phyloP scores from a whole-genome alignment of 495 filamentous ascomycete genomes.

The Letharia lupina region DNA sequence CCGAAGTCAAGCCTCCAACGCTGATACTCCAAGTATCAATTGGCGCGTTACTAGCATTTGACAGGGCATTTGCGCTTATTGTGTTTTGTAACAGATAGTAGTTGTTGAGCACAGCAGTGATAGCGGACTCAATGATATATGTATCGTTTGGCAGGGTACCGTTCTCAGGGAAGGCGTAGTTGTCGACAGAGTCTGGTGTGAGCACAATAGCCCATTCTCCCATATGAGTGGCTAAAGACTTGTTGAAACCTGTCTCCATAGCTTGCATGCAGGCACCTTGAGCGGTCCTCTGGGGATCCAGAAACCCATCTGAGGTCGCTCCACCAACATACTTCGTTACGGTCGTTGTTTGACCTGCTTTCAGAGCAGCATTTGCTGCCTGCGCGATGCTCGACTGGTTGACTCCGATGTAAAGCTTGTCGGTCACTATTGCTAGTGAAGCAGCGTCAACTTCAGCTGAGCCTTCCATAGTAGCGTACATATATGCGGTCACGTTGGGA shows the following conservation, averaged over 20 bases:
- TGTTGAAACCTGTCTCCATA: conserved; percentile 38
- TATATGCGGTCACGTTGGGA: conserved; percentile 48
- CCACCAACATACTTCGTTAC: conserved; percentile 53
- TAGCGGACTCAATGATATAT: conserved; percentile 52
- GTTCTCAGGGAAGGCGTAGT: conserved; percentile 48
- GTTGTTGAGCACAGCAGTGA: conserved; percentile 55
- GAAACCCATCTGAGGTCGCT: conserved; percentile 55
- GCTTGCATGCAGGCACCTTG: conserved; percentile 39
- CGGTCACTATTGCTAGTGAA: conserved; percentile 35
- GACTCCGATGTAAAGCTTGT: conserved; percentile 40
- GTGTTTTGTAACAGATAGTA: conserved; percentile 68
- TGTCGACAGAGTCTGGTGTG: conserved; percentile 52
- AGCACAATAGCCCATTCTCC: conserved; percentile 49
- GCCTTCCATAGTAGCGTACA: conserved; percentile 44
- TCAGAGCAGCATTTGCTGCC: conserved; percentile 41
- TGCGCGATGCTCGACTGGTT: conserved; percentile 56
- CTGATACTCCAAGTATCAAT: conserved; percentile 51
- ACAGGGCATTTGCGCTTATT: conserved; percentile 44
- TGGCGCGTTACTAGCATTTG: conserved; percentile 31
- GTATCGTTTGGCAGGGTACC: conserved; percentile 51
- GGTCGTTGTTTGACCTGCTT: conserved; percentile 40
- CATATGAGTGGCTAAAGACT: conserved; percentile 42
- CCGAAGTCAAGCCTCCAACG: conserved; percentile 53
- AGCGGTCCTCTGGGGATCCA: conserved; percentile 43
- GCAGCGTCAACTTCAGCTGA: conserved; percentile 41